phyloP scores from a whole-genome alignment of 345 rosid species.

The Carallia pectinifolia region DNA sequence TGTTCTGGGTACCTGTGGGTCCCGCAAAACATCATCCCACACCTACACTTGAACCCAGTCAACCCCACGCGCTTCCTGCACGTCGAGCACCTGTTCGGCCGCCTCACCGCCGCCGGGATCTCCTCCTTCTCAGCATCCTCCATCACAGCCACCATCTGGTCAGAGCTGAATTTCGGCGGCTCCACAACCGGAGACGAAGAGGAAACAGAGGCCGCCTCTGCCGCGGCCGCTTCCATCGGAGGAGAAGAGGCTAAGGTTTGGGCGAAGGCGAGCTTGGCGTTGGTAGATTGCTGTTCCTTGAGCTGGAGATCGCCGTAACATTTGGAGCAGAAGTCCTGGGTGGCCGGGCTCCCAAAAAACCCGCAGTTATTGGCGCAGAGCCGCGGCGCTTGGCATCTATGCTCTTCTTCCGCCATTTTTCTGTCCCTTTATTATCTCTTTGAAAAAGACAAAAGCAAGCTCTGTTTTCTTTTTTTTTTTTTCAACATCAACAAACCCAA shows the following conservation, averaged over 20 bases:
- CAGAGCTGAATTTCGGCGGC: conserved; percentile 3
- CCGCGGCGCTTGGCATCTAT: conserved; percentile 66
- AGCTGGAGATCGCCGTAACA: conserved; percentile 70
- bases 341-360: conserved; percentile 77
- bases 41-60: conserved; percentile 84
- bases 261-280: conserved; percentile 53
- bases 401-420: conserved; percentile 71
- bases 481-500: too few species aligned
- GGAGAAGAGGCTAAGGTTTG: conserved; percentile 43
- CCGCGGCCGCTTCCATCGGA: not conserved
- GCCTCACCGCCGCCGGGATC: conserved; percentile 13
- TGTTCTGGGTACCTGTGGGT: conserved; percentile 80
- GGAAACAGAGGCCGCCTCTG: not conserved
- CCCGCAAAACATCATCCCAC: conserved; percentile 75
- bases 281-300: conserved; percentile 58
- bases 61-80: conserved; percentile 84
- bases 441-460: too few species aligned
- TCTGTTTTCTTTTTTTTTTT: too few species aligned
- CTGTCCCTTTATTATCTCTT: not conserved
- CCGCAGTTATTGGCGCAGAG: conserved; percentile 87
- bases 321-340: conserved; percentile 75
- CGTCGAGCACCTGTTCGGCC: conserved; percentile 55
- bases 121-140: conserved; percentile 1
- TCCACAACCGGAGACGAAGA: conserved; percentile 24
- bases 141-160: not conserved